Conservation (phyloP, 2,329 filamentous ascomycete genomes). For the Aspergillus puulaauensis region DNA sequence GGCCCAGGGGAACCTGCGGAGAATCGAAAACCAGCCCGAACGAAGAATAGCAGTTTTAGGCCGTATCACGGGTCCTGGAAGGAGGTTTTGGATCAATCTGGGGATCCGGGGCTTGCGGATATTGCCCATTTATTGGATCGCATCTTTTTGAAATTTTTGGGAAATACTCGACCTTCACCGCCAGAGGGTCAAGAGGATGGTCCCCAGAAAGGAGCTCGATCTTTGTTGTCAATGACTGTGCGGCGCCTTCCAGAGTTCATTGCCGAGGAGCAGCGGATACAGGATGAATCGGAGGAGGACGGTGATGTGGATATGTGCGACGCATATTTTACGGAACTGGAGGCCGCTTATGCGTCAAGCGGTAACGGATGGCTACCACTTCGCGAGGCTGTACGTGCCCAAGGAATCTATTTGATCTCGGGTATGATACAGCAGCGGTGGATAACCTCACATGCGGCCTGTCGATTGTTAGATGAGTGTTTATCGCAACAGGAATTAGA, state of each 20-base stretch:
- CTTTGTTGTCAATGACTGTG: conserved; percentile 37
- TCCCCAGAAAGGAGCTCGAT: conserved; percentile 28
- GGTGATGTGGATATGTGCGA: conserved; percentile 41
- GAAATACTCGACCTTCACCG: conserved; percentile 27
- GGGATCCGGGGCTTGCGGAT: conserved; percentile 32
- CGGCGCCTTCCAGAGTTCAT: conserved; percentile 41
- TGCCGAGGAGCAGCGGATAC: conserved; percentile 34
- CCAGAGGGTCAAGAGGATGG: not conserved
- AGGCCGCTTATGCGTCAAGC: conserved; percentile 36
- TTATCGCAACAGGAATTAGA: conserved; percentile 33
- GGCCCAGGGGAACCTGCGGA: not conserved
- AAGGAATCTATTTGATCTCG: conserved; percentile 40
- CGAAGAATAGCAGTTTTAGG: conserved; percentile 27
- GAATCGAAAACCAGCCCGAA: conserved; percentile 19
- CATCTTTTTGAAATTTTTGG: conserved; percentile 38
- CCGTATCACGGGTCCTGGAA: conserved; percentile 36
- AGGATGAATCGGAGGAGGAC: conserved; percentile 33
- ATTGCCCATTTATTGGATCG: conserved; percentile 37
- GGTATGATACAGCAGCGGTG: conserved; percentile 36
- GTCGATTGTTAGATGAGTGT: conserved; percentile 34
- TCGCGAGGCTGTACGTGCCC: conserved; percentile 41
- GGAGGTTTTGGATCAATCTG: conserved; percentile 31
- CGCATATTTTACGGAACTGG: conserved; percentile 43
- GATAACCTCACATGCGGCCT: conserved; percentile 33
- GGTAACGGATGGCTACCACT: conserved; percentile 41